Percentiles rank a stretch among this genome's conserved stretches.
Evolutionary conservation across 176 grass and related monocot species (phyloP).

Genomic region (Oryza officinalis): DNA sequence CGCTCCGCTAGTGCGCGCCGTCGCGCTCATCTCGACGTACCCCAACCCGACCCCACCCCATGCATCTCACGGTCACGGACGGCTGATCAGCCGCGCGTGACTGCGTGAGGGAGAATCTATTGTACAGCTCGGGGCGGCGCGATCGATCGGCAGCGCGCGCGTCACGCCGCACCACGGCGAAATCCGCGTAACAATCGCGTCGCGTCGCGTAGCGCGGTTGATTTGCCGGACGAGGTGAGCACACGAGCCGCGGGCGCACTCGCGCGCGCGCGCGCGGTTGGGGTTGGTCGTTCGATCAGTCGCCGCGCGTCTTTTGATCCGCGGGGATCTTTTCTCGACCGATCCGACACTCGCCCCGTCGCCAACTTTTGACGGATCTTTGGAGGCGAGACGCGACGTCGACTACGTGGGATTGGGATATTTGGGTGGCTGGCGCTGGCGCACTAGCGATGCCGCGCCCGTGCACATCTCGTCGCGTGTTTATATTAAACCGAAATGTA

Average conservation of each 20-base stretch:
- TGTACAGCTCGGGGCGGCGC: not conserved
- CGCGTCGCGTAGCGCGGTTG: not conserved
- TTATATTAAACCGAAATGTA: slow-evolving; percentile 12
- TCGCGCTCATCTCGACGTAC: not conserved
- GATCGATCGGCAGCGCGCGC: not conserved
- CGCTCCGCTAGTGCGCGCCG: slow-evolving; percentile 21
- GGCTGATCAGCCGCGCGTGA: too few species aligned
- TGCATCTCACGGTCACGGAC: too few species aligned
- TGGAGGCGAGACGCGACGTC: slow-evolving; percentile 14
- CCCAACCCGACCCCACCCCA: not conserved
- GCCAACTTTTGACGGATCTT: slow-evolving; percentile 42
- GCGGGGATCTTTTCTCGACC: slow-evolving; percentile 18
- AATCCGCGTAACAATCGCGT: not conserved
- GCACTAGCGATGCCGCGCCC: slow-evolving; percentile 43
- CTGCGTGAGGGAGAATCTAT: not conserved
- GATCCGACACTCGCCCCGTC: not conserved
- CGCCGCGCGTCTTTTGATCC: not conserved
- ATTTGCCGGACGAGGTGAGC: slow-evolving; percentile 7
- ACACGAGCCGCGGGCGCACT: not conserved
- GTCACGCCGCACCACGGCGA: not conserved
- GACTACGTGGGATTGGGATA: slow-evolving; percentile 13
- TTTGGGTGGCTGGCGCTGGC: not conserved
- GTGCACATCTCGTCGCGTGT: slow-evolving; percentile 24
- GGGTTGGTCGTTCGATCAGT: not conserved
- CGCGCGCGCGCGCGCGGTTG: slow-evolving; percentile 22